These are phyloP conservation scores for Coemansia sp. DNA, from an alignment of 192 early-diverging fungal species.

Conservation along the genomic window DNA sequence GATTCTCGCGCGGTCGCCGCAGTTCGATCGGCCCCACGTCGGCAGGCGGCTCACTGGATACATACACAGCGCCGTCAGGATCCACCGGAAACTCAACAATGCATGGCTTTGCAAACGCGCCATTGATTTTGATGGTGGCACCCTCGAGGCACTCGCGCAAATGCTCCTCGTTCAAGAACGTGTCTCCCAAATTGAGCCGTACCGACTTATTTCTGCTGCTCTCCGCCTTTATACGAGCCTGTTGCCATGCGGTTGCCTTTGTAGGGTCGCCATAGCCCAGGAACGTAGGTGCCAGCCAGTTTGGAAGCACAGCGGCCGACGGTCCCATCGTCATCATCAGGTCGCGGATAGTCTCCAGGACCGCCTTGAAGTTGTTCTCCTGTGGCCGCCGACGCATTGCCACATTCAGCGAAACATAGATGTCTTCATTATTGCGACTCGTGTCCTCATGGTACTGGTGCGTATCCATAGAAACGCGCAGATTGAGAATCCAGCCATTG, in stretches of 20 bases:
- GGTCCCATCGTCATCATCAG: conserved; percentile 58
- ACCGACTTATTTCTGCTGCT: conserved; percentile 31
- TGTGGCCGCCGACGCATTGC: conserved; percentile 83
- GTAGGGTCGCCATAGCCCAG: conserved; percentile 94
- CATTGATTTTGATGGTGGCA: background rate
- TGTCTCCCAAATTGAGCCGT: conserved; percentile 83
- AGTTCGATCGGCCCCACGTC: conserved; percentile 78
- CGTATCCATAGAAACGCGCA: conserved; percentile 81
- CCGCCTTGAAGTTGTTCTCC: conserved; percentile 94
- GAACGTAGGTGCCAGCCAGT: conserved; percentile 88
- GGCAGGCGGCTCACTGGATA: conserved; percentile 62
- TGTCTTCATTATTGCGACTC: conserved; percentile 49
- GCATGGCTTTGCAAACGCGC: conserved; percentile 59
- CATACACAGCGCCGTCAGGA: conserved; percentile 37
- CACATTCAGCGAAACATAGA: conserved; percentile 84
- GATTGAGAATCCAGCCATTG: conserved; percentile 53
- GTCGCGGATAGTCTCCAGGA: conserved; percentile 87
- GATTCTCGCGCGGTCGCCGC: conserved; percentile 67
- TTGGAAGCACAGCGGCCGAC: conserved; percentile 62
- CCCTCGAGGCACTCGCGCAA: conserved; percentile 61
- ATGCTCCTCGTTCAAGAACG: conserved; percentile 84
- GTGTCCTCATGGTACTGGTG: conserved; percentile 70
- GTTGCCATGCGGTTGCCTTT: conserved; percentile 57
- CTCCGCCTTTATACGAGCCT: background rate
- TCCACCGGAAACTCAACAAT: conserved; percentile 65